Base-by-base conservation (phyloP, 2,329 filamentous ascomycete genomes). In the Onygena corvina region DNA sequence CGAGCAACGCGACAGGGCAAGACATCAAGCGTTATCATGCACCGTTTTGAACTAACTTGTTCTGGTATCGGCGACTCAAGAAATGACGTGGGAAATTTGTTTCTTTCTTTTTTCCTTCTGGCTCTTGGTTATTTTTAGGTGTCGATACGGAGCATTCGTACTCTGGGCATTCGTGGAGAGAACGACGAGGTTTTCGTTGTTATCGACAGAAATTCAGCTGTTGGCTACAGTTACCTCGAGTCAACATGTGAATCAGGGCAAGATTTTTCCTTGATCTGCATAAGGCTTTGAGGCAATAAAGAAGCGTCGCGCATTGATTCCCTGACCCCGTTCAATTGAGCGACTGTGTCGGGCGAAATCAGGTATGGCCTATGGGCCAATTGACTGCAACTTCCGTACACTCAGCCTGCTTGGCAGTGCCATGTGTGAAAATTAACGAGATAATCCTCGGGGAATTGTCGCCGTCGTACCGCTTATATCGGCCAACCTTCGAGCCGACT, bases 1-100 rank as follows among this genome's bases (percentile, higher is more conserved):
- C 36, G 27, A 27, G 36, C 36, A 23, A 42, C 21, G 36, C 36
- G n/a, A 21, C 4, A 27, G 36, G 25, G 27, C 21, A n/a, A 7
- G 25, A 42, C 36, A 4, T 16, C n/a, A 9, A 42, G 35, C 25
- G 35, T 21, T 25, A 25, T 40, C 25, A 23, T 12, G 18, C 14
- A 42, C 36, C 36, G 36, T 27, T 42, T 4, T 42, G 36, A 20
- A 42, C 36, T 42, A 42, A 14, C 36, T 42, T 14, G 18, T 42
- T 42, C 16, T 14, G 21, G 36, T 14, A n/a, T 42, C 36, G 36
- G 36, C 36, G 36, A 42, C 36, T 42, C 21, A 42, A 42, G 36
- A n/a, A 21, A 42, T 42, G 36, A 42, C 36, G 36, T 42, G 21
- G 36, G 11, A 5, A 12, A 14, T 40, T 23, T n/a, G 14, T 25